Evolutionary conservation across 352 stramenopile genomes (phyloP).

Genomic region (Phytophthora foliorum): DNA sequence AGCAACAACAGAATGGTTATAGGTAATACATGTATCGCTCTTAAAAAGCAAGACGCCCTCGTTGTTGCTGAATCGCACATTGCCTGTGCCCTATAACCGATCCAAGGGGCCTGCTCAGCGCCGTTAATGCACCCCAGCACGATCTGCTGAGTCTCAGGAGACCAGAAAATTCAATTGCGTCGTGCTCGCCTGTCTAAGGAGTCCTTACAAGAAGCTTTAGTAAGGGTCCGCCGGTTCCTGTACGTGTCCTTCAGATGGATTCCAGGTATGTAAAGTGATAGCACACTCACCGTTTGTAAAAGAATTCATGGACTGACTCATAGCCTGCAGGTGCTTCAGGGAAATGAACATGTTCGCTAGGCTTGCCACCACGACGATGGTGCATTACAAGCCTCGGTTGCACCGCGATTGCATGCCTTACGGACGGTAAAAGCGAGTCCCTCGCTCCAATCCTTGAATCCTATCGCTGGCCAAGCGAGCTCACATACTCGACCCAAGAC

Average conservation of each 20-base stretch:
- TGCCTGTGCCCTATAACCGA: slow-evolving; percentile 17
- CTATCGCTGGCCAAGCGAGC: slow-evolving; percentile 14
- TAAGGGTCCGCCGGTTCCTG: too few species aligned
- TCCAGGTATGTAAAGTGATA: background rate
- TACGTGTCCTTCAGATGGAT: too few species aligned
- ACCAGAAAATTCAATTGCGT: background rate
- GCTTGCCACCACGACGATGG: slow-evolving; percentile 2
- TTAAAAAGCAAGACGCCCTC: background rate
- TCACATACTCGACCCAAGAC: slow-evolving; percentile 3
- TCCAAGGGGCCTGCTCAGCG: slow-evolving; percentile 1
- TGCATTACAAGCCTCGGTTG: background rate
- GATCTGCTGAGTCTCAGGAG: slow-evolving; percentile 6
- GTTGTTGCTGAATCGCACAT: background rate
- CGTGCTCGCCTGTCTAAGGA: background rate
- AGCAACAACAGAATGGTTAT: background rate
- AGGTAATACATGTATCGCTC: background rate
- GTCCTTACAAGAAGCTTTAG: too few species aligned
- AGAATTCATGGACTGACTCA: background rate
- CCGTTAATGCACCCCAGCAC: background rate
- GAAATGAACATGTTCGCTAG: too few species aligned
- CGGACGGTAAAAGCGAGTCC: slow-evolving; percentile 33
- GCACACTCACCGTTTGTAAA: background rate
- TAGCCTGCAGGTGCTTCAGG: background rate
- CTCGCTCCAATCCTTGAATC: slow-evolving; percentile 28
- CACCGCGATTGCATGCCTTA: background rate